A percentile compares a stretch with the other conserved stretches of the same genome.
phyloP scores from a whole-genome alignment of 2,329 filamentous ascomycete species.

The Cyanodermella asteris region DNA sequence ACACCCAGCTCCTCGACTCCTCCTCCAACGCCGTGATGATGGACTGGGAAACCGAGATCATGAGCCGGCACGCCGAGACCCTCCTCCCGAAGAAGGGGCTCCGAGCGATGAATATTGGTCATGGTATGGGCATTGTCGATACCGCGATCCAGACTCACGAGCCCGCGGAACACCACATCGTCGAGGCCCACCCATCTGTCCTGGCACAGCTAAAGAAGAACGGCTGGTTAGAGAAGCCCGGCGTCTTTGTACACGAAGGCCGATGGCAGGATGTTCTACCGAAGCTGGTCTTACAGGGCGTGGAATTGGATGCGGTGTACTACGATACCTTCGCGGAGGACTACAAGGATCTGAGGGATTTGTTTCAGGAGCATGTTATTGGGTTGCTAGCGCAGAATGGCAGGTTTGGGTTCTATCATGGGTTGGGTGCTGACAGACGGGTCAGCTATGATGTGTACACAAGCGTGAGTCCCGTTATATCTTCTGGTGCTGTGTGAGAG shows the following conservation, averaged over 20 bases:
- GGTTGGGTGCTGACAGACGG: conserved; percentile 73
- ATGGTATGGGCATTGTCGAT: conserved; percentile 82
- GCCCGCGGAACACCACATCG: conserved; percentile 55
- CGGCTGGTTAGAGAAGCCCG: conserved; percentile 43
- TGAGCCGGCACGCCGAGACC: conserved; percentile 51
- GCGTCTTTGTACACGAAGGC: conserved; percentile 42
- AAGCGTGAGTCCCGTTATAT: too few species aligned
- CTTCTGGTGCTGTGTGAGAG: too few species aligned
- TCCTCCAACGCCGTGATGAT: conserved; percentile 80
- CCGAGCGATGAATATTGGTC: conserved; percentile 64
- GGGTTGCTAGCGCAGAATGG: conserved; percentile 40
- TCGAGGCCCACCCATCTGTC: conserved; percentile 67
- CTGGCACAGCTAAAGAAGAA: conserved; percentile 43
- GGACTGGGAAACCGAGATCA: conserved; percentile 76
- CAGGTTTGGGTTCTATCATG: conserved; percentile 42
- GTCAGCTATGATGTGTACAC: conserved; percentile 92
- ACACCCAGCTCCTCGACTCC: conserved; percentile 48
- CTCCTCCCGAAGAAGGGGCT: conserved; percentile 40
- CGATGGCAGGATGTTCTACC: conserved; percentile 66
- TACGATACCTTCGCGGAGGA: conserved; percentile 97
- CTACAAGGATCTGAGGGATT: conserved; percentile 62
- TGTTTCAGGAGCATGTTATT: conserved; percentile 76
- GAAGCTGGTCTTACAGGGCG: conserved; percentile 41
- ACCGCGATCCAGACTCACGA: conserved; percentile 46
- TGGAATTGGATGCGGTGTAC: conserved; percentile 72